Percentiles rank a stretch among this genome's conserved stretches.
Evolutionary conservation across 371 early-diverging fungal genomes (phyloP).

Genomic region (Mucor velutinosus): DNA sequence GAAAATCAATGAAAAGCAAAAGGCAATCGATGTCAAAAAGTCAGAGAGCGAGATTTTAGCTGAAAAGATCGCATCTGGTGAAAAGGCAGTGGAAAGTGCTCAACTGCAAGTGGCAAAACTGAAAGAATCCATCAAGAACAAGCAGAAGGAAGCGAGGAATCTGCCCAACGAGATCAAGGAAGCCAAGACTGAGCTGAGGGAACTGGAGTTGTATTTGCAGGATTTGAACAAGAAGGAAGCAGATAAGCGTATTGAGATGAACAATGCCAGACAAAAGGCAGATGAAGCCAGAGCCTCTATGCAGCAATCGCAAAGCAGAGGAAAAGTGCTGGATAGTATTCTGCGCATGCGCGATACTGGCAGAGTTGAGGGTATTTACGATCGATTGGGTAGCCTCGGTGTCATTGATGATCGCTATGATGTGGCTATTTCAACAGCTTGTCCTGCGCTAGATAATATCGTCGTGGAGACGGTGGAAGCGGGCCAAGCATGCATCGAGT

Average conservation of each 20-base stretch:
- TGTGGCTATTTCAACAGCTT: slow-evolving; percentile 95
- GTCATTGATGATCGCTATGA: slow-evolving; percentile 95
- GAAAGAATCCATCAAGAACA: slow-evolving; percentile 20
- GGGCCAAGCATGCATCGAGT: slow-evolving; percentile 93
- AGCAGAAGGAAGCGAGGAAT: slow-evolving; percentile 29
- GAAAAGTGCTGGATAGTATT: slow-evolving; percentile 74
- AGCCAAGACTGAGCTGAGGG: slow-evolving; percentile 47
- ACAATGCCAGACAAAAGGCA: slow-evolving; percentile 60
- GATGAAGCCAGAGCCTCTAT: slow-evolving; percentile 69
- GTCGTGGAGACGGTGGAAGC: slow-evolving; percentile 95
- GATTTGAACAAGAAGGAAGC: slow-evolving; percentile 23
- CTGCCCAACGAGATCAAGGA: slow-evolving; percentile 50
- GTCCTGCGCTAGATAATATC: slow-evolving; percentile 86
- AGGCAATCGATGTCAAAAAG: slow-evolving; percentile 73
- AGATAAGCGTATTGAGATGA: slow-evolving; percentile 38
- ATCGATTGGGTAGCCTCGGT: slow-evolving; percentile 96
- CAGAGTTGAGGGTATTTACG: slow-evolving; percentile 86
- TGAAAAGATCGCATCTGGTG: slow-evolving; percentile 57
- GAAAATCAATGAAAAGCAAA: slow-evolving; percentile 73
- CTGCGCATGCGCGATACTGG: slow-evolving; percentile 82
- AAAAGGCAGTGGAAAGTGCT: slow-evolving; percentile 63
- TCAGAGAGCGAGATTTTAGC: slow-evolving; percentile 78
- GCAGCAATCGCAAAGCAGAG: slow-evolving; percentile 72
- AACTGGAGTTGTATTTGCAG: slow-evolving; percentile 48
- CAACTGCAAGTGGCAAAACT: slow-evolving; percentile 53